Percentiles rank a stretch among this genome's conserved stretches.
Evolutionary conservation across 1,284 basidiomycete species (phyloP).

Genomic region (Schizophyllum amplum): DNA sequence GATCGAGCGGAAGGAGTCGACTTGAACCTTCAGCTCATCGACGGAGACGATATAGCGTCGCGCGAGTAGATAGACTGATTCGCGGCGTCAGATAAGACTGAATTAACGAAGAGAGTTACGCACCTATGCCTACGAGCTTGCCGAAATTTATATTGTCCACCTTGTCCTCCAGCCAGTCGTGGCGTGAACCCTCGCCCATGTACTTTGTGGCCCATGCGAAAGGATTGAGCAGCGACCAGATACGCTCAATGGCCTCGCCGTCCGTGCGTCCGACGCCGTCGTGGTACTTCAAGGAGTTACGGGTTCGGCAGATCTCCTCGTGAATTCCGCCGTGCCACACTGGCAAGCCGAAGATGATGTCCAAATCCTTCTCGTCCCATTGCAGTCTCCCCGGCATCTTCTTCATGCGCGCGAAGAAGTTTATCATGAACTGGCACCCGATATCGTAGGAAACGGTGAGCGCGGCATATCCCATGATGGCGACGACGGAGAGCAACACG

Average conservation of each 20-base stretch:
- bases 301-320: slow-evolving; percentile 1
- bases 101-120: neutral
- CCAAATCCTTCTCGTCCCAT: no score
- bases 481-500: slow-evolving; percentile 3
- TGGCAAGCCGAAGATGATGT: slow-evolving; percentile 3
- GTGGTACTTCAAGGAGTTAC: slow-evolving; percentile 14
- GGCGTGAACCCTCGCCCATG: slow-evolving; percentile 24
- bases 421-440: slow-evolving; percentile 13
- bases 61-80: slow-evolving; percentile 7
- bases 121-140: no score
- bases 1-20: no score
- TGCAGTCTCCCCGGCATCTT: neutral
- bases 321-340: no score
- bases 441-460: slow-evolving; percentile 14
- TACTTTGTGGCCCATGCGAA: slow-evolving; percentile 21
- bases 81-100: no score
- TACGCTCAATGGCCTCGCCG: slow-evolving; percentile 26
- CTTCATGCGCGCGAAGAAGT: slow-evolving; percentile 5
- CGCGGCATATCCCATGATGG: neutral
- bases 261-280: slow-evolving; percentile 21
- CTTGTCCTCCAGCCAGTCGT: no score
- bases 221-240: slow-evolving; percentile 21
- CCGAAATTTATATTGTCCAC: no score
- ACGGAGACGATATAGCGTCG: no score
- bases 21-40: no score